Conservation (phyloP, 805 yeast genomes). For the Kockiozyma suomiensis region DNA sequence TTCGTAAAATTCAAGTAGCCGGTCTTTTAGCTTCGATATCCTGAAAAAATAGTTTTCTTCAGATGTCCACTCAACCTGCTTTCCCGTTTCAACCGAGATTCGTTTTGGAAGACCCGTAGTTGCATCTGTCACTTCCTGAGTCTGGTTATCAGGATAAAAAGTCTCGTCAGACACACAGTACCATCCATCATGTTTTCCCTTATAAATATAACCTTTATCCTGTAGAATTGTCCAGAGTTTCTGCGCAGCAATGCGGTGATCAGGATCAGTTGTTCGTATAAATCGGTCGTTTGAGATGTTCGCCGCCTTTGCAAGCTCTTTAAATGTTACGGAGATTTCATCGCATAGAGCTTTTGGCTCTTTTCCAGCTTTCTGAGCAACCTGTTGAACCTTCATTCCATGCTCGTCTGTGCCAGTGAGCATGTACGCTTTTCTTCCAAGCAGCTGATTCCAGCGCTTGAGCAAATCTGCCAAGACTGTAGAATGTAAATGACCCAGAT, state of each 20-base stretch:
- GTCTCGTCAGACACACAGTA: conserved; percentile 93
- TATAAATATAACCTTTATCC: conserved; percentile 68
- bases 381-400: conserved; percentile 89
- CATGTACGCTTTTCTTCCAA: conserved; percentile 53
- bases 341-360: conserved; percentile 75
- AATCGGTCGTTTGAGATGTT: conserved; percentile 70
- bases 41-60: conserved; percentile 89
- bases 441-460: conserved; percentile 67
- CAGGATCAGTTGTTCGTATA: conserved; percentile 85
- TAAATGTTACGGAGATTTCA: conserved; percentile 63
- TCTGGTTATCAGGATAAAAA: conserved; percentile 82
- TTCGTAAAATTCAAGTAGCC: conserved; percentile 54
- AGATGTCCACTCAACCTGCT: conserved; percentile 70
- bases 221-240: conserved; percentile 68
- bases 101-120: conserved; percentile 37
- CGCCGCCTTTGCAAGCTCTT: conserved; percentile 59
- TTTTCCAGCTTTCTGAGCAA: conserved; percentile 60
- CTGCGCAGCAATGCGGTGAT: conserved; percentile 68
- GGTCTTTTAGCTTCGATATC: conserved; percentile 60
- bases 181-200: conserved; percentile 91
- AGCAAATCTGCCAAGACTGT: conserved; percentile 81
- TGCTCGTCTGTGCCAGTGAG: conserved; percentile 98
- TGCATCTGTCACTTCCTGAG: conserved; percentile 47
- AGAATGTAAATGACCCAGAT: conserved; percentile 88
- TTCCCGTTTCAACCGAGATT: conserved; percentile 65